Conservation (phyloP, 257 asterid genomes). For the Jacaranda mimosifolia region DNA sequence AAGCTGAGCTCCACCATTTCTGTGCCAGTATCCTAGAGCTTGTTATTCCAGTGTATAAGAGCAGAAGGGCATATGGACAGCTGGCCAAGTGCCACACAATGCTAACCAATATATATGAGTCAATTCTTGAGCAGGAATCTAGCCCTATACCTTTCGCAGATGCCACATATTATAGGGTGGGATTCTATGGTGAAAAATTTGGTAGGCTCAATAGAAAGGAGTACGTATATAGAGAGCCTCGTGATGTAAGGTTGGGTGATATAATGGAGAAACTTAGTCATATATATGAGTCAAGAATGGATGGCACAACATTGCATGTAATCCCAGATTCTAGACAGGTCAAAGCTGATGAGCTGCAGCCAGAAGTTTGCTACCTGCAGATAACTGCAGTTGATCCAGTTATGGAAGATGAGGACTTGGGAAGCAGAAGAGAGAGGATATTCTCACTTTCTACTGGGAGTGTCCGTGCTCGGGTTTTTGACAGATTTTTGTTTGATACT, state of each 20-base stretch:
- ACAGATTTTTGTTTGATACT: conserved; percentile 90
- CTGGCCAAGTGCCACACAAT: conserved; percentile 97
- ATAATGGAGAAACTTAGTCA: conserved; percentile 99
- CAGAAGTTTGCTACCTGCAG: conserved; percentile 93
- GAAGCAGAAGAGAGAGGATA: conserved; percentile 96
- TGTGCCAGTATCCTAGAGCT: conserved; percentile 97
- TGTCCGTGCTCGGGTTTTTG: conserved; percentile 96
- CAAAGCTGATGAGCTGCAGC: conserved; percentile 89
- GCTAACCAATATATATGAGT: conserved; percentile 91
- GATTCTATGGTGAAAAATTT: conserved; percentile 91
- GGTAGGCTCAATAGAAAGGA: conserved; percentile 88
- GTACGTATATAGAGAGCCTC: conserved; percentile 94
- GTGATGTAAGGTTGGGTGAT: conserved; percentile 97
- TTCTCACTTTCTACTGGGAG: conserved; percentile 92
- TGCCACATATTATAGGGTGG: conserved; percentile 98
- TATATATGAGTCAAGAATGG: conserved; percentile 92
- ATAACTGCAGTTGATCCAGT: conserved; percentile 99
- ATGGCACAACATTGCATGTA: conserved; percentile 85
- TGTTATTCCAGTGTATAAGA: conserved; percentile 92
- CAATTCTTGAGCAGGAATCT: conserved; percentile 98
- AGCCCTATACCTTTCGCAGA: conserved; percentile 97
- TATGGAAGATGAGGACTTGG: conserved; percentile 98
- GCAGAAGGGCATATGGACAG: conserved; percentile 91
- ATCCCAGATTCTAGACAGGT: conserved; percentile 99
- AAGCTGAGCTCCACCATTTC: conserved; percentile 99